These are phyloP conservation scores for Ceratocystis huliohia DNA, from an alignment of 2,329 filamentous ascomycete genomes.

Conservation along the genomic window DNA sequence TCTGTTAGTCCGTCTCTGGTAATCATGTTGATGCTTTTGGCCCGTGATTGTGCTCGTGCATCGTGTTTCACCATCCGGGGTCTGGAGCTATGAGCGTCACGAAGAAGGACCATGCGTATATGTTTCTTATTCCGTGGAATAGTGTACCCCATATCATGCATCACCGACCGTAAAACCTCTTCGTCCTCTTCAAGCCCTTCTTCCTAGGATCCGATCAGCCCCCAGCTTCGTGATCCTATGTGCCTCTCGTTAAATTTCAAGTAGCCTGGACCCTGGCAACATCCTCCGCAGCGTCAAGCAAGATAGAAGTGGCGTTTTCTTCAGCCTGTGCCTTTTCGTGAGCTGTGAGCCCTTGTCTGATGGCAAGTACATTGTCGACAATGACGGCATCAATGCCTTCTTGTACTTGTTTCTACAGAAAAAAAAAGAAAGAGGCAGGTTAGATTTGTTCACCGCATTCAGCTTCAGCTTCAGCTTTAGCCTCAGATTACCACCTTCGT, in stretches of 20 bases:
- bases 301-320: conserved; percentile 6
- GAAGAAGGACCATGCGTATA: conserved; percentile 2
- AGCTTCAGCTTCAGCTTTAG: neutral
- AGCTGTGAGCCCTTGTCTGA: conserved; percentile 71
- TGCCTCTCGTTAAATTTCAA: neutral
- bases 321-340: conserved; percentile 16
- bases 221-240: neutral
- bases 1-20: neutral
- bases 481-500: conserved; percentile 12
- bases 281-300: conserved; percentile 1
- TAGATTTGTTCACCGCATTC: neutral
- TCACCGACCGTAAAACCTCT: neutral
- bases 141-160: neutral
- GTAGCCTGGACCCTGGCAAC: neutral
- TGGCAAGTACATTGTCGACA: conserved; percentile 85
- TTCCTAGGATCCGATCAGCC: neutral
- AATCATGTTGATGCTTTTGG: neutral
- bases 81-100: conserved; percentile 4
- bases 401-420: conserved; percentile 65
- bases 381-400: conserved; percentile 97
- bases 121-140: conserved; percentile 8
- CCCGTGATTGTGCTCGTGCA: no score
- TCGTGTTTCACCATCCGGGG: neutral
- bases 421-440: conserved; percentile 19
- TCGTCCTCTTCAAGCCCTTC: neutral